These are phyloP conservation scores for Noccaea bulbosa DNA, from an alignment of 345 rosid genomes.

Conservation along the genomic window DNA sequence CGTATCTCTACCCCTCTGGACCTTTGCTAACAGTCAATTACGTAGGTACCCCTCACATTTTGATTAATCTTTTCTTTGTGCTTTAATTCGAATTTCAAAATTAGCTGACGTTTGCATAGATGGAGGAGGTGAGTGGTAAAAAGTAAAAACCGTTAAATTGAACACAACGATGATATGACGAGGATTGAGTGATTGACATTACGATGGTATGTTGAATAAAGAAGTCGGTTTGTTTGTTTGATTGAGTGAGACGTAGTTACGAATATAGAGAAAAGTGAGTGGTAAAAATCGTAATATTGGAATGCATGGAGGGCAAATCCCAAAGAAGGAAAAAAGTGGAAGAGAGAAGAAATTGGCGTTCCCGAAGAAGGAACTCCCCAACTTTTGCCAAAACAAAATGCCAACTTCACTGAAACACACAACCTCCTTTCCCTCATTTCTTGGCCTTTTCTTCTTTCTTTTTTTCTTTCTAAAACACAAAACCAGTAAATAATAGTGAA, in stretches of 20 bases:
- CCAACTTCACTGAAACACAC: constrained; percentile 48
- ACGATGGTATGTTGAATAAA: constrained; percentile 12
- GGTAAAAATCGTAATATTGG: constrained; percentile 33
- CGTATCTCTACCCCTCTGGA: constrained; percentile 40
- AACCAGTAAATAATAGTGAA: not conserved
- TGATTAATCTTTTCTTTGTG: not conserved
- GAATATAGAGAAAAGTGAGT: constrained; percentile 20
- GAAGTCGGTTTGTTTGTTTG: constrained; percentile 27
- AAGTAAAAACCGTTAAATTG: not conserved
- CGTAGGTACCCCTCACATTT: constrained; percentile 15
- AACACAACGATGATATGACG: constrained; percentile 10
- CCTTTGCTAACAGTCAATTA: constrained; percentile 7
- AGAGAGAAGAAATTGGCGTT: constrained; percentile 36
- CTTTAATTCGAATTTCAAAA: constrained; percentile 17
- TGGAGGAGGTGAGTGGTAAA: not conserved
- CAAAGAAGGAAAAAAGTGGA: constrained; percentile 24
- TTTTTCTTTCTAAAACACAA: not conserved
- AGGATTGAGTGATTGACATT: constrained; percentile 15
- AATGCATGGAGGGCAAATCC: constrained; percentile 45
- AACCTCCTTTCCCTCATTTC: constrained; percentile 42
- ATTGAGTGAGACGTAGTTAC: constrained; percentile 31
- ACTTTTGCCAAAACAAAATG: constrained; percentile 50
- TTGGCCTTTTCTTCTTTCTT: constrained; percentile 36
- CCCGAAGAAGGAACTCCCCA: constrained; percentile 49
- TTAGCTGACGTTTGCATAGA: not conserved